These are phyloP conservation scores for Pythium vanterpoolii DNA, from an alignment of 352 stramenopile genomes.

Conservation along the genomic window DNA sequence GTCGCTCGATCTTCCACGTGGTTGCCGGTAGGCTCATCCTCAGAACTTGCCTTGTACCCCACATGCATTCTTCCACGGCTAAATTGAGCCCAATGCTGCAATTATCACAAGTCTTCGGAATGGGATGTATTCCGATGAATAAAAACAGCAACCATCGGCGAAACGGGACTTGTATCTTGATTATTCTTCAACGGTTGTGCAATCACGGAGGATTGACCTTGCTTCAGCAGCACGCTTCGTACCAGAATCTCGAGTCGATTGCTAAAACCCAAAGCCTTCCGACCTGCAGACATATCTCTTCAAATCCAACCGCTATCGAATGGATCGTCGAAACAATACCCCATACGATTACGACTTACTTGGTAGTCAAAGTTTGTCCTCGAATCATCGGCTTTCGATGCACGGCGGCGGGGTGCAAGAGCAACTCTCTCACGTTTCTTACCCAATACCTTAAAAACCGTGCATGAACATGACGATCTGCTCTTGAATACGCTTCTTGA, in stretches of 20 bases:
- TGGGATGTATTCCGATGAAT: too few species aligned
- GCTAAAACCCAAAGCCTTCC: too few species aligned
- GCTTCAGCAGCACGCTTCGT: too few species aligned
- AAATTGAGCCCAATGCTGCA: not conserved
- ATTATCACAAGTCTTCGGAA: not conserved
- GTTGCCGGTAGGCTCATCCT: too few species aligned
- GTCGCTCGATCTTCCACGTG: not conserved
- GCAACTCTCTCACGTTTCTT: not conserved
- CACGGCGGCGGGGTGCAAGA: not conserved
- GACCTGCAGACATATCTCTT: too few species aligned
- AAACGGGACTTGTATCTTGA: too few species aligned
- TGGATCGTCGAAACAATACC: not conserved
- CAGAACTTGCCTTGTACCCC: not conserved
- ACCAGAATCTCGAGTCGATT: too few species aligned
- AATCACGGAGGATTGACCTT: too few species aligned
- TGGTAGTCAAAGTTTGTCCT: not conserved
- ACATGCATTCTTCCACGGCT: not conserved
- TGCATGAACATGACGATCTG: slow-evolving; percentile 72
- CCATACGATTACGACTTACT: not conserved
- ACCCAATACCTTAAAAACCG: slow-evolving; percentile 33
- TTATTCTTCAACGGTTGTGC: too few species aligned
- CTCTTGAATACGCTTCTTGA: slow-evolving; percentile 72
- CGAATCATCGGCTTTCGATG: not conserved
- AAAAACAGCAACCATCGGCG: too few species aligned
- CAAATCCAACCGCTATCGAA: too few species aligned